Evolutionary conservation across 2,329 filamentous ascomycete genomes (phyloP).

Genomic region (Ceratocystiopsis minuta): DNA sequence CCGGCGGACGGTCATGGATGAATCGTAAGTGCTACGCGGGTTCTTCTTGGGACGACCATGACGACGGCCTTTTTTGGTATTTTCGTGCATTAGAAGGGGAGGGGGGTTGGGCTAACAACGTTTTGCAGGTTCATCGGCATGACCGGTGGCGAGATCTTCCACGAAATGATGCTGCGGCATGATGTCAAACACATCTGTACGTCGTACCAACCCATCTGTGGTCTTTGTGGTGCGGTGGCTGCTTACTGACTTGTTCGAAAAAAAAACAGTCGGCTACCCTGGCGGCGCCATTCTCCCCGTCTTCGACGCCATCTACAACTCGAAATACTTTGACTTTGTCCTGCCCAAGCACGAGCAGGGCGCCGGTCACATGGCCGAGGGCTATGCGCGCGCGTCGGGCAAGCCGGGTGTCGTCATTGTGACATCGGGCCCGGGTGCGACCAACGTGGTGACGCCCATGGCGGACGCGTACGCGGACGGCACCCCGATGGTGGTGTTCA

Average conservation of each 20-base stretch:
- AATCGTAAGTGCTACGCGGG: conserved; percentile 61
- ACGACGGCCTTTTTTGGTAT: conserved; percentile 5
- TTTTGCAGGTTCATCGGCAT: conserved; percentile 65
- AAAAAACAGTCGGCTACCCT: conserved; percentile 56
- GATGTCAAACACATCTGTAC: conserved; percentile 85
- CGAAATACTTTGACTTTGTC: conserved; percentile 88
- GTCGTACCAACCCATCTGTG: conserved; percentile 23
- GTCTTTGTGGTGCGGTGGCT: too few species aligned
- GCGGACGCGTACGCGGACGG: conserved; percentile 92
- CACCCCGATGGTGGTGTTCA: conserved; percentile 90
- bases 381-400: conserved; percentile 83
- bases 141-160: conserved; percentile 91
- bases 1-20: conserved; percentile 49
- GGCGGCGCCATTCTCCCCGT: conserved; percentile 93
- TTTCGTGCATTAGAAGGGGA: not conserved
- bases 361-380: conserved; percentile 95
- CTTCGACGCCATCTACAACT: conserved; percentile 98
- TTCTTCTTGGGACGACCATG: too few species aligned
- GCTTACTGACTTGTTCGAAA: not conserved
- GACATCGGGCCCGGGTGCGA: conserved; percentile 89
- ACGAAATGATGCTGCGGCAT: conserved; percentile 96
- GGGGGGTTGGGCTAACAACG: conserved; percentile 7
- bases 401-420: conserved; percentile 92
- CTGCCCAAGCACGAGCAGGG: conserved; percentile 94
- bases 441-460: conserved; percentile 91